Base-by-base conservation (phyloP, 2,329 filamentous ascomycete genomes). In the Ramularia collo-cygni region DNA sequence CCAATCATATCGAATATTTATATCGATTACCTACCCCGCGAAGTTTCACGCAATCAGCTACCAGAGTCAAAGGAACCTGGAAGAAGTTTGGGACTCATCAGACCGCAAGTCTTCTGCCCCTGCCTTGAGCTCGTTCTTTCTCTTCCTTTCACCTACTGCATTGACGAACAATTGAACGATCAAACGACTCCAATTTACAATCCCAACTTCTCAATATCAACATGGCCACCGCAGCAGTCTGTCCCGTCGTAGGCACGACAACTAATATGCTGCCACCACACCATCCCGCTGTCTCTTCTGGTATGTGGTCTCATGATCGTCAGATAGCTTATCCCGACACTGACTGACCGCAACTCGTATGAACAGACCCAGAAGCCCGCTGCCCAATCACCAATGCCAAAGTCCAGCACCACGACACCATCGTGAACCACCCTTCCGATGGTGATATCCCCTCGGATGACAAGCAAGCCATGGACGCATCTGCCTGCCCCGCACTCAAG, bases 311-410 rank as follows among this genome's bases (percentile, higher is more conserved):
- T 13, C 27, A 27, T 18, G 28, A 6, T 18, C 17, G 8, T 5
- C 21, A 28, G 12, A 29, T 8, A 29, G n/a, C 3, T 29, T 15
- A 3, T 5, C 7, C 7, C 28, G 10, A 29, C 28, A n/a, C 2
- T 16, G 9, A 9, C 29, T 31, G 13, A 31, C 29, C 17, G 9
- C 2, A 10, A 14, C 6, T 10, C 17, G 2, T 10, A 28, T 13
- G 10, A 10, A 28, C 50, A 38, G 57, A 64, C 43, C 60, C 65
- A 21, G 66, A 66, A 31, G 65, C 66, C 19, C 56, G 63, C 48
- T 69, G 66, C 58, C 66, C 66, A 0, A 55, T 69, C 5, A 66
- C 67, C 40, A 67, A 67, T 48, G 67, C 67, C 31, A 67, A 59
- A 29, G 65, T 66, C 37, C 59, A 61, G 40, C 66, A 69, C 55